Base-by-base conservation (phyloP, 208 protist genomes). In the Trichomonas tenax region DNA sequence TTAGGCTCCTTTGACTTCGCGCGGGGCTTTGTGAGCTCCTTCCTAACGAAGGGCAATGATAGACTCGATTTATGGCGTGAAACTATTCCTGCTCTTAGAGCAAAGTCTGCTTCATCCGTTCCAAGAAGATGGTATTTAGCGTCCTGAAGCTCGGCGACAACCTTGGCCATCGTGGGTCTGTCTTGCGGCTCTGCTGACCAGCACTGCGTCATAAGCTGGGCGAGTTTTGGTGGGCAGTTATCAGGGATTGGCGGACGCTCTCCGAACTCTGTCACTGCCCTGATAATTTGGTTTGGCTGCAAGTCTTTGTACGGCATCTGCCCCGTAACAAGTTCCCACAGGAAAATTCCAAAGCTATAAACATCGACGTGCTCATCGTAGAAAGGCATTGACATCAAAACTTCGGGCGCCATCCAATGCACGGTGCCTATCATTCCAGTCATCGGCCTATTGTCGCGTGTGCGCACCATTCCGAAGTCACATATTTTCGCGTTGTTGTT, bases 341-440 rank as follows among this genome's bases (percentile, higher is more conserved):
- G 26, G n/a, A 93, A 93, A 15, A 93, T 93, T 6, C 86, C 86
- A 51, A 58, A 93, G 8, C 40, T 48, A 15, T 93, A 93, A 17
- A 93, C 86, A 51, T 93, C 86, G 36, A 93, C 86, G 9, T 58
- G 41, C 4, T 51, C 36, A 51, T 93, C 86, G 44, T 93, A 93
- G 8, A 44, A 41, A 38, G 86, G 86, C 17, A 15, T 44, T 34
- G 86, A 93, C 86, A 93, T 93, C 38, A 93, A 93, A 38, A 93
- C 86, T 93, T 93, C 86, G 15, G 86, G 86, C 26, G 86, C 86
- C 86, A 93, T 93, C 86, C 86, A 93, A 93, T 93, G 86, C 0
- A 38, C 86, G 36, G 86, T 93, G 0, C 86, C 86, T 34, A 93
- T 93, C 44, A 93, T 48, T 34, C 86, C 86, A 10, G 86, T 93